A percentile compares a stretch with the other conserved stretches of the same genome.
Evolutionary conservation across 2,329 filamentous ascomycete genomes (phyloP).

Genomic region (Emergomyces orientalis): DNA sequence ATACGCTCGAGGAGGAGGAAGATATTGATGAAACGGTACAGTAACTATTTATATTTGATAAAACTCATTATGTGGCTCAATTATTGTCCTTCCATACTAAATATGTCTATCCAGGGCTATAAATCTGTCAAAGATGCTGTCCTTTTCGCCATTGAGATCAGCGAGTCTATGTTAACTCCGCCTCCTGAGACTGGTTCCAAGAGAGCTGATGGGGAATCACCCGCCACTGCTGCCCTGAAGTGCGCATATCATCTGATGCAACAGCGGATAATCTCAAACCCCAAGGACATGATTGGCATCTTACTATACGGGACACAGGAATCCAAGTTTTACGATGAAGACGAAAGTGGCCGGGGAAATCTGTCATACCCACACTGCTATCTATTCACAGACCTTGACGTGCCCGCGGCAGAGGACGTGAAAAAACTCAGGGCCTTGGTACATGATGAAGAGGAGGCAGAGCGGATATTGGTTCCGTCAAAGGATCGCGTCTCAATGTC

Average conservation of each 20-base stretch:
- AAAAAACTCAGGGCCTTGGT: slow-evolving; percentile 66
- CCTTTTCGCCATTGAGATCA: slow-evolving; percentile 91
- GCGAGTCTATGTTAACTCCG: slow-evolving; percentile 68
- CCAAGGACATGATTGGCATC: slow-evolving; percentile 94
- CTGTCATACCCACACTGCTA: slow-evolving; percentile 84
- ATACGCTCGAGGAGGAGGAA: slow-evolving; percentile 37
- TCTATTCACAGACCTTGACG: slow-evolving; percentile 74
- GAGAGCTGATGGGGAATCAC: slow-evolving; percentile 68
- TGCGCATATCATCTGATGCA: slow-evolving; percentile 95
- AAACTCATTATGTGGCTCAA: not conserved
- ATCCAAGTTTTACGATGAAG: slow-evolving; percentile 65
- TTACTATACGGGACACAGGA: slow-evolving; percentile 82
- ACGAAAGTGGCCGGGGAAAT: slow-evolving; percentile 47
- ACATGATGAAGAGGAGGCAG: slow-evolving; percentile 65
- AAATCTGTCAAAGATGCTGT: slow-evolving; percentile 94
- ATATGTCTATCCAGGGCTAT: slow-evolving; percentile 54
- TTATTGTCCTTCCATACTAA: not conserved
- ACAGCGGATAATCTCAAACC: slow-evolving; percentile 94
- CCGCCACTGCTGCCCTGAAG: slow-evolving; percentile 76
- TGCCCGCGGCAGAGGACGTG: slow-evolving; percentile 80
- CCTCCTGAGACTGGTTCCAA: slow-evolving; percentile 59
- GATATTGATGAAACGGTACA: slow-evolving; percentile 40
- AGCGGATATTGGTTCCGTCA: slow-evolving; percentile 60
- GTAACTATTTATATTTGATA: slow-evolving; percentile 19
- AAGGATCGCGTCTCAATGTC: slow-evolving; percentile 65